A percentile compares a stretch with the other conserved stretches of the same genome.
phyloP scores from a whole-genome alignment of 2,329 filamentous ascomycete genomes.

The Colletotrichum sp. region DNA sequence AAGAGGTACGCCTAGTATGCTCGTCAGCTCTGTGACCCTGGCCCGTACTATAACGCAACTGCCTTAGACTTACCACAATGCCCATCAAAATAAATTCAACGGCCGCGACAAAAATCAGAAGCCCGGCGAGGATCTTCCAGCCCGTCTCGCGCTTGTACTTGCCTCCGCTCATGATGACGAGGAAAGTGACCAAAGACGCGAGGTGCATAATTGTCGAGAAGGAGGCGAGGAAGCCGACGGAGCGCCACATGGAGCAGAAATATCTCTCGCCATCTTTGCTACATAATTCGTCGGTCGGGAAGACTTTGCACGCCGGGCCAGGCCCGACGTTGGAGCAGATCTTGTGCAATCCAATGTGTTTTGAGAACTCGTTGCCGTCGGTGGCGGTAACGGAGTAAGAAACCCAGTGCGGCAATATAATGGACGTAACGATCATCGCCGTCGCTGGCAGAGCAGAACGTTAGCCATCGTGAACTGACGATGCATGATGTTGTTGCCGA shows the following conservation, averaged over 20 bases:
- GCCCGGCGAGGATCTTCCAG: constrained; percentile 75
- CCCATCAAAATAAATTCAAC: constrained; percentile 80
- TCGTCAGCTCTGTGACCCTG: background rate
- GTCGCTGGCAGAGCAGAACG: constrained; percentile 56
- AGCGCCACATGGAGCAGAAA: constrained; percentile 94
- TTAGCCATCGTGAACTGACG: constrained; percentile 29
- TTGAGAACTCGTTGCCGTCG: constrained; percentile 51
- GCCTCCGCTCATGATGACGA: constrained; percentile 78
- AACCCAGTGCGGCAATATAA: constrained; percentile 75
- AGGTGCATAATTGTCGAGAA: constrained; percentile 84
- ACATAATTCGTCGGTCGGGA: constrained; percentile 74
- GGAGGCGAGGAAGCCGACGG: constrained; percentile 85
- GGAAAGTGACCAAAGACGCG: constrained; percentile 79
- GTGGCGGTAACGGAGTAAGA: constrained; percentile 62
- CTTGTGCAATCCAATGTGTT: constrained; percentile 79
- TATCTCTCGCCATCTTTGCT: constrained; percentile 63
- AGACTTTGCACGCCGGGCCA: constrained; percentile 64
- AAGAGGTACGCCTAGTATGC: constrained; percentile 76
- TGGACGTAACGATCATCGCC: constrained; percentile 72
- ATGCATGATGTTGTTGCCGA: background rate
- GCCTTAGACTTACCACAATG: constrained; percentile 71
- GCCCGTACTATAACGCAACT: background rate
- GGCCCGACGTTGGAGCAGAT: constrained; percentile 74
- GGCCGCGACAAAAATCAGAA: constrained; percentile 70
- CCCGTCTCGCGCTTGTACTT: constrained; percentile 81